A percentile compares a stretch with the other conserved stretches of the same genome.
These are phyloP conservation scores for Chrysophaeum taylorii DNA, from an alignment of 352 stramenopile species.

Conservation along the genomic window DNA sequence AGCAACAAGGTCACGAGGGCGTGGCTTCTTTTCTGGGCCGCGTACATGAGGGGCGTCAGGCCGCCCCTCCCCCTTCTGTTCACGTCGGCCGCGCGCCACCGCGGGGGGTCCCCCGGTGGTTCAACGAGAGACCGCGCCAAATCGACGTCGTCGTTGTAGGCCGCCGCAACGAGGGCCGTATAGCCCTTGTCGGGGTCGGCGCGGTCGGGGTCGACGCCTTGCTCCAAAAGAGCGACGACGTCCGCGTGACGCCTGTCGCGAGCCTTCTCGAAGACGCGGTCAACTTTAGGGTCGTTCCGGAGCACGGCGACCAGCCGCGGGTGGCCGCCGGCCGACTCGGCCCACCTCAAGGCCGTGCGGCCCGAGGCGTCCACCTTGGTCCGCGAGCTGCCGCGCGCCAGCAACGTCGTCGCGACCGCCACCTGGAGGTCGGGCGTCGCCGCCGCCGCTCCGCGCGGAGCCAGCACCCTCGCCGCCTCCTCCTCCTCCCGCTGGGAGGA, in stretches of 20 bases:
- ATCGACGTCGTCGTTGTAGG: slow-evolving; percentile 1
- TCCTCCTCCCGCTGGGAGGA: no score
- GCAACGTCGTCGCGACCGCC: not conserved
- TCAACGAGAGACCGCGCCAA: not conserved
- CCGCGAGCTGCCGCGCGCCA: not conserved
- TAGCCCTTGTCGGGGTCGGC: not conserved
- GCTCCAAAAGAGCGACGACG: not conserved
- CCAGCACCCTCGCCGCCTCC: no score
- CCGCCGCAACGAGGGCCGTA: not conserved
- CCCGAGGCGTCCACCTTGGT: not conserved
- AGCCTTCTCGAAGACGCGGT: not conserved
- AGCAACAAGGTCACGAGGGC: not conserved
- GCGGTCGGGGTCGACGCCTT: not conserved
- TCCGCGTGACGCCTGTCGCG: not conserved
- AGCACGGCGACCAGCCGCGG: not conserved
- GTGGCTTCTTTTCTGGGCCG: not conserved
- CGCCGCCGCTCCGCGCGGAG: not conserved
- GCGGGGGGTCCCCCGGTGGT: not conserved
- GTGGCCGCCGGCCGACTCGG: not conserved
- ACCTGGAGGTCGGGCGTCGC: no score
- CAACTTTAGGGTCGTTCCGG: not conserved
- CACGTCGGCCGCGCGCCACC: not conserved
- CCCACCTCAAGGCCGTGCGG: not conserved
- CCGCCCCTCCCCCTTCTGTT: not conserved
- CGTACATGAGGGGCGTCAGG: slow-evolving; percentile 8